Conservation (phyloP, 75 land plant species). For the Picea sitchensis region DNA sequence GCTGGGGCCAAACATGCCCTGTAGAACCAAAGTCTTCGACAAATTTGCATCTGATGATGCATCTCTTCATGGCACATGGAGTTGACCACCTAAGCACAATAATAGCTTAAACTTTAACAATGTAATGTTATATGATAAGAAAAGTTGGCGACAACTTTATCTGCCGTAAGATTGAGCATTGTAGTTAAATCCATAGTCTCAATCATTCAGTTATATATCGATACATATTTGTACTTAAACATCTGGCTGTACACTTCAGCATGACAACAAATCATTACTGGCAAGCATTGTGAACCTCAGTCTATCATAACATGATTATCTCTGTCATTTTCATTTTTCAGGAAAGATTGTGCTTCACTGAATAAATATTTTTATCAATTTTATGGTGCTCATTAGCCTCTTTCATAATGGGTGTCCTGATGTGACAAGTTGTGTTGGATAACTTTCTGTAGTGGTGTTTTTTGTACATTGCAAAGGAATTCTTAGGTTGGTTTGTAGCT, state of each 20-base stretch:
- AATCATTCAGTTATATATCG: not conserved
- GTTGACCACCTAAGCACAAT: too few relatives aligned
- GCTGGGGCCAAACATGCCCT: too few relatives aligned
- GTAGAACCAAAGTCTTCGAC: too few relatives aligned
- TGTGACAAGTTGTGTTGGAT: not conserved
- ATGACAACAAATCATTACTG: not conserved
- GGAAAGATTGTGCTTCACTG: not conserved
- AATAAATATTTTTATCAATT: not conserved
- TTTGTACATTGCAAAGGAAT: not conserved
- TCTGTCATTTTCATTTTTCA: not conserved
- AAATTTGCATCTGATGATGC: too few relatives aligned
- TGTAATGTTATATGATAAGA: too few relatives aligned
- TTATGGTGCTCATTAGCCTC: not conserved
- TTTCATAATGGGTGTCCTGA: not conserved
- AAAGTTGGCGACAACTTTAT: too few relatives aligned
- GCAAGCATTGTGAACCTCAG: not conserved
- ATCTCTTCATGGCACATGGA: too few relatives aligned
- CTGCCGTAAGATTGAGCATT: not conserved
- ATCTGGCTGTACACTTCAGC: not conserved
- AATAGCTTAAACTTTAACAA: too few relatives aligned
- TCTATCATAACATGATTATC: not conserved
- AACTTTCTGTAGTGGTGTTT: not conserved
- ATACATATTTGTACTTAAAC: not conserved
- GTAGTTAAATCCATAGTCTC: not conserved
- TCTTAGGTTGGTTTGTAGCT: not conserved